Percentiles rank a stretch among this genome's conserved stretches.
These are phyloP conservation scores for Rubia peregrina DNA, from an alignment of 305 asterid species.

Conservation along the genomic window DNA sequence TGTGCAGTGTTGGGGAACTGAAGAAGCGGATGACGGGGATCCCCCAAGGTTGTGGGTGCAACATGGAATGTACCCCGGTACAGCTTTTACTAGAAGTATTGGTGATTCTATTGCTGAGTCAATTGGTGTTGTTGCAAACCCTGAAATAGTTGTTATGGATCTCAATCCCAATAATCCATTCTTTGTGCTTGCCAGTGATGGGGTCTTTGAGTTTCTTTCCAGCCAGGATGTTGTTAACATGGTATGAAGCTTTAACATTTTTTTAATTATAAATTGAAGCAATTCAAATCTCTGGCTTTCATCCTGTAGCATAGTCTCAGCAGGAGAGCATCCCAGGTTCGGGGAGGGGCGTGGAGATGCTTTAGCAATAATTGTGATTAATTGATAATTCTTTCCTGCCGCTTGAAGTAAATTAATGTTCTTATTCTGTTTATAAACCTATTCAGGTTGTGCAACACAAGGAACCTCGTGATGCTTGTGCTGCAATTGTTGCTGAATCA, in stretches of 20 bases:
- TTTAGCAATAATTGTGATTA: neutral
- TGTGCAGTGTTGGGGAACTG: conserved; percentile 91
- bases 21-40: conserved; percentile 96
- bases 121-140: conserved; percentile 87
- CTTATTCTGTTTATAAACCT: conserved; percentile 16
- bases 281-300: neutral
- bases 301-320: neutral
- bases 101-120: conserved; percentile 97
- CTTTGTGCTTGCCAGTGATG: conserved; percentile 93
- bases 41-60: conserved; percentile 98
- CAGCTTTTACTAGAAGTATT: conserved; percentile 92
- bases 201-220: conserved; percentile 91
- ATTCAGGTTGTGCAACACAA: conserved; percentile 64
- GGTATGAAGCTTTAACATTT: conserved; percentile 40
- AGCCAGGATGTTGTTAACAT: conserved; percentile 94
- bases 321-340: too few relatives aligned
- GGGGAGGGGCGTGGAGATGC: neutral
- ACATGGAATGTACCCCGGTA: conserved; percentile 98
- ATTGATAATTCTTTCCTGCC: neutral
- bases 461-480: conserved; percentile 99
- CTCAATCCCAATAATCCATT: conserved; percentile 69
- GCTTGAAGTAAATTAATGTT: neutral
- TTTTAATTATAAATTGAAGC: conserved; percentile 2
- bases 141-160: conserved; percentile 83
- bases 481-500: conserved; percentile 97